Conservation (phyloP, 2,329 filamentous ascomycete genomes). For the Diaporthe australafricana region DNA sequence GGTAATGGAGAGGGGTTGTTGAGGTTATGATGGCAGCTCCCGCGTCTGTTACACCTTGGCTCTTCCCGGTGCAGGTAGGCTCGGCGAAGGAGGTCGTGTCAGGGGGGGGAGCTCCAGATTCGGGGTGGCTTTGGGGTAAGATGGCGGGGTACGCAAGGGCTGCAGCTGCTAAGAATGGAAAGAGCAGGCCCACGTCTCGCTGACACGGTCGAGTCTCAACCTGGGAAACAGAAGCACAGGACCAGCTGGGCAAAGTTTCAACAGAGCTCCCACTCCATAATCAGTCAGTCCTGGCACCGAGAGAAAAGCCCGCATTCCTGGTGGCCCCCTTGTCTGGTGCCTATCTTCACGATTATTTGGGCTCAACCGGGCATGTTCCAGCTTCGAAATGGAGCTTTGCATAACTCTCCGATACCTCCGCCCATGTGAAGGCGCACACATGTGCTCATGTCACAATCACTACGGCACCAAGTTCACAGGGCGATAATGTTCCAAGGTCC, state of each 20-base stretch:
- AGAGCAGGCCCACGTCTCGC: not conserved
- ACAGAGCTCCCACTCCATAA: conserved; percentile 15
- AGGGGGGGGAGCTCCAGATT: conserved; percentile 19
- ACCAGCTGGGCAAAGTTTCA: conserved; percentile 23
- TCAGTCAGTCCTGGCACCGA: conserved; percentile 5
- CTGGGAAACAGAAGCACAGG: not conserved
- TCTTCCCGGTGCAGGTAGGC: conserved; percentile 20
- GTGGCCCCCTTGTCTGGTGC: conserved; percentile 3
- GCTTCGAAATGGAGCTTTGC: not conserved
- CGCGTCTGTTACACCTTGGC: conserved; percentile 35
- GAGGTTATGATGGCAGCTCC: conserved; percentile 26
- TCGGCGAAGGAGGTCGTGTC: conserved; percentile 24
- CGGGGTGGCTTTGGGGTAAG: conserved; percentile 12
- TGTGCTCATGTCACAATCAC: not conserved
- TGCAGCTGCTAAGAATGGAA: conserved; percentile 27
- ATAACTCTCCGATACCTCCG: conserved; percentile 10
- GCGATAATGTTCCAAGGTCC: not conserved
- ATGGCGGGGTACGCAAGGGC: conserved; percentile 28
- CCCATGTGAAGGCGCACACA: conserved; percentile 1
- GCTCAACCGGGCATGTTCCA: not conserved
- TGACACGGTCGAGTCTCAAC: conserved; percentile 28
- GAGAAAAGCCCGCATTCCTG: not conserved
- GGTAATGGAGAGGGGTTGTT: conserved; percentile 20
- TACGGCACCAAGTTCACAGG: not conserved
- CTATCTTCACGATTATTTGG: conserved; percentile 7